Evolutionary conservation across 1,139 yeast genomes (phyloP), one percentile per base, ranked within the genome.

Genomic region (Yamadazyma atmosphaerica): DNA sequence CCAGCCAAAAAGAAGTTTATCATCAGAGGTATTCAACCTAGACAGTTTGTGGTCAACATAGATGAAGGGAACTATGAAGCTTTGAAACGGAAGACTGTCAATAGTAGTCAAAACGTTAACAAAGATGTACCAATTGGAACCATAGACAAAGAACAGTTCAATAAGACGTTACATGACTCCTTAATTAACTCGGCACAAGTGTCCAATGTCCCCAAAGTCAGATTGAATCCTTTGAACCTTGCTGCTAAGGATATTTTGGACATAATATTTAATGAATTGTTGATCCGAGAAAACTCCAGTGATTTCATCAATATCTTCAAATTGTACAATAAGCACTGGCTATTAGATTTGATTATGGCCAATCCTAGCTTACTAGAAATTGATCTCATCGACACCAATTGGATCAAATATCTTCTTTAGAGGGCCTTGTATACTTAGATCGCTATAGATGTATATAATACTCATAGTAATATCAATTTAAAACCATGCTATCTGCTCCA

Each of bases 1-100:
- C 77, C 79, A 3, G 61, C 69, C 2, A 68, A 67, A 49, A 83
- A 87, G 54, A 84, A 84, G 59, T 92, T 92, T 55, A 88, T 92
- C 35, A 90, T 92, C 52, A 86, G 86, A 62, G 98, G 98, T 8
- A 87, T 92, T 32, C 67, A 62, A 45, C 77, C 77, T 11, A 60
- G 77, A 37, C 76, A 68, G 44, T 66, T 63, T 49, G 72, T 67
- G 1, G 76, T 69, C 14, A 60, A 59, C 43, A 65, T 72, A 24
- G 77, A 72, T 35, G 61, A 62, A 4, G 77, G 69, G 3, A 71
- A 70, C 50, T 71, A 68, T 43, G 77, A 71, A 45, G 77, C 77
- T 2, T 58, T 71, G 42, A 63, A 59, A 44, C 62, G 56, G 36
- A 48, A 49, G 25, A 50, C 52, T n/a, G 37, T 44, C 10, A 39